Base-by-base conservation (phyloP, 257 asterid species). In the Agastache rugosa region DNA sequence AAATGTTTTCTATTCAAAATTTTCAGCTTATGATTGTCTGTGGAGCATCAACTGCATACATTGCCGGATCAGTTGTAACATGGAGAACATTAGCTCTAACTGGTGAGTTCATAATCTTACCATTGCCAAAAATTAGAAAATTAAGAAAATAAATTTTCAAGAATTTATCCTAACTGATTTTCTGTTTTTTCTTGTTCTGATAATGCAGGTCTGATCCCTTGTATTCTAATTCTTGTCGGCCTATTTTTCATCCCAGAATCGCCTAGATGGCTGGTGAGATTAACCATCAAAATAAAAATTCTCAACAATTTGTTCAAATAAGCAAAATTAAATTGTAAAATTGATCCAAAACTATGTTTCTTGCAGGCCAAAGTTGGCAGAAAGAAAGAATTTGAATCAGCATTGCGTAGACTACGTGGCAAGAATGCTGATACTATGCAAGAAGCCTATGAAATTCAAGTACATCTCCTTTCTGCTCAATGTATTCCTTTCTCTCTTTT, bases 211-310 rank as follows among this genome's bases (percentile, higher is more conserved):
- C 54, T 91, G 69, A 54, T 93, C 59, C 98, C 98, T 4, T 91
- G 98, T 68, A 17, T 82, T 71, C 17, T 93, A 41, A 81, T 88
- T 70, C 83, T 93, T 16, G 82, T 83, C 27, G 97, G 98, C 63
- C 80, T 91, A 7, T 81, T 84, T 73, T 89, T 89, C 79, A 83
- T 91, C 80, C 98, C 98, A 0, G 98, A 93, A 78, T 93, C 98
- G 15, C 98, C 98, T 17, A 84, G 97, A 82, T 91, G 98, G 98
- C 96, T 93, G 93, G 98, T 93, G 69, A 84, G 88, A 35, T 63
- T 77, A 73, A 27, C 3, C 17, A 41, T 29, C 14, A n/a, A 50
- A 19, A 16, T 22, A 45, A 25, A 64, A 41, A 35, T 11, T 22
- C 65, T 16, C 56, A 42, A 44, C 8, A 22, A 11, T 42, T 6